Evolutionary conservation across 2,329 filamentous ascomycete genomes (phyloP), one percentile per base, ranked within the genome.

Genomic region (Aspergillus pseudotamarii): DNA sequence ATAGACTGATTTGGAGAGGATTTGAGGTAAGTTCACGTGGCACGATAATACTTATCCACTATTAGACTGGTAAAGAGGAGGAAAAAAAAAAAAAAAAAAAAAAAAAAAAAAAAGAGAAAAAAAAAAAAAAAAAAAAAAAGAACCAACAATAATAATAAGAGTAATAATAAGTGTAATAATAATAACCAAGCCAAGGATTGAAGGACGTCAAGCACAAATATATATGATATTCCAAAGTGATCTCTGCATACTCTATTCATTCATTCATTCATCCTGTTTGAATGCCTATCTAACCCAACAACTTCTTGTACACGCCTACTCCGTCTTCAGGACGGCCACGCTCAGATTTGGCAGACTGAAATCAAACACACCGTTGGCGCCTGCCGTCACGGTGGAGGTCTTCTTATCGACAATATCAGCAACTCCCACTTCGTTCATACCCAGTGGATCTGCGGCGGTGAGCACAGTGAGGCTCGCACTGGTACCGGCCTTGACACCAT

Each of bases 391-490:
- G 12, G 60, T 69, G 16, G 64, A 65, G 0, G 63, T 68, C 43
- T 66, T 57, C 62, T 61, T 66, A 9, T 66, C 59, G 6, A 74
- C 71, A 6, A 70, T 48, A 50, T 74, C 68, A 14, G 61, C 9
- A 0, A 59, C 68, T 19, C 66, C 72, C 60, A 75, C 69, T 9
- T 62, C 77, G 68, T 69, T 78, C 75, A 70, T 76, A 54, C 72
- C 66, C 32, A 72, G 69, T 23, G 72, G 66, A 45, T 72, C 66
- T 1, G 76, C 69, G 4, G 78, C 78, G 2, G 76, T 82, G 57
- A 83, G 65, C 16, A 81, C 75, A 0, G 81, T 84, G 63, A 84
- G 64, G 23, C 76, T 74, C 0, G 75, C 78, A 8, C 63, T 69
- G 0, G 76, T 69, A 6, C 77, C 76, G 2, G 68, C 59, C 14